Base-by-base conservation (phyloP, 2,329 filamentous ascomycete genomes). In the Aspergillus ruber region DNA sequence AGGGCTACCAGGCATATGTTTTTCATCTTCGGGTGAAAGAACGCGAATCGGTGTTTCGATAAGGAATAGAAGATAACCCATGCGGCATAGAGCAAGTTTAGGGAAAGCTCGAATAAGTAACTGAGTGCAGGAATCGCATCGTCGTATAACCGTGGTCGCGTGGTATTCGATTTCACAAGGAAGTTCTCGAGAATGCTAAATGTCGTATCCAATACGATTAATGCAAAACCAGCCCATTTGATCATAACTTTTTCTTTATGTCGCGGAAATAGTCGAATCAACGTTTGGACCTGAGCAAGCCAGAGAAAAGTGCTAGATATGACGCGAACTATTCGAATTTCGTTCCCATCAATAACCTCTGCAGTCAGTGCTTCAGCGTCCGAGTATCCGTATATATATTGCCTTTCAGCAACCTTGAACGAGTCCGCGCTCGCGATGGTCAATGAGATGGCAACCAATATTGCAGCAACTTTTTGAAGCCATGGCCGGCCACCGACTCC, bases 191-290 rank as follows among this genome's bases (percentile, higher is more conserved):
- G 79, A 42, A 86, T 89, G 61, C 86, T 90, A 67, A 98, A 98
- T 9, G 90, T 82, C 39, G 91, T 84, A 64, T 97, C 91, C 50
- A 96, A 78, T 0, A 89, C 81, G 61, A 98, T 96, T 48, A 98
- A 80, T 3, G 86, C 90, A 64, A 97, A 96, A 1, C 91, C 93
- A 13, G 91, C 89, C 91, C 91, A 98, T 72, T 97, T 97, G 72
- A 98, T 98, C 56, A 97, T 88, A 45, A 97, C 84, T 71, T 97
- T 97, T 71, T 98, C 93, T 62, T 94, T 88, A 63, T 97, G 91
- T 29, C 93, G 88, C 6, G 93, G 93, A 58, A 98, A 98, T 1
- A 98, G 77, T 45, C 93, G 86, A 58, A 97, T 97, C 49, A 98
- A 72, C 0, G 93, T 98, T 72, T 98, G 93, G 1, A 95, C 91